Conservation (phyloP, 1,139 yeast genomes). For the Candida sanyaensis region DNA sequence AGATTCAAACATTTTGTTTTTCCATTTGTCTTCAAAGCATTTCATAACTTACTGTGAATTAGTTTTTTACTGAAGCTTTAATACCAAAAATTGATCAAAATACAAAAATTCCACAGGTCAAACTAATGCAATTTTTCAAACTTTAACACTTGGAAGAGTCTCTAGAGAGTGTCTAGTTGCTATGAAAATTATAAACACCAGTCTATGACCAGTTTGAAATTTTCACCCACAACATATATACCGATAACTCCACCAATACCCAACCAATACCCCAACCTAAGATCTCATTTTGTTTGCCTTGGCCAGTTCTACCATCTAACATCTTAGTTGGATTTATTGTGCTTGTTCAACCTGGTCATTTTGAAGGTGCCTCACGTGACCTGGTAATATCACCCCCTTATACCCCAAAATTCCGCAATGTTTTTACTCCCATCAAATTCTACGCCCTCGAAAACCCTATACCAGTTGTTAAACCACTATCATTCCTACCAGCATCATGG, state of each 20-base stretch:
- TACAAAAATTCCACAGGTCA: not conserved
- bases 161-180: not conserved
- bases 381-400: not conserved
- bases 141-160: not conserved
- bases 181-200: not conserved
- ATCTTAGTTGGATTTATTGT: not conserved
- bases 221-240: not conserved
- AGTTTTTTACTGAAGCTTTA: not conserved
- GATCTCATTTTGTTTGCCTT: not conserved
- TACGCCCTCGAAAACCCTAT: not conserved
- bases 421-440: not conserved
- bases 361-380: not conserved
- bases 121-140: not conserved
- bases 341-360: not conserved
- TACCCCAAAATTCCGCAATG: not conserved
- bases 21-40: not conserved
- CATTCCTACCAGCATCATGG: not conserved
- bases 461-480: not conserved
- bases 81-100: not conserved
- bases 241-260: not conserved
- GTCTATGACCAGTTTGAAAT: not conserved
- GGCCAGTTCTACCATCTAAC: not conserved
- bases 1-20: not conserved
- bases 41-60: not conserved
- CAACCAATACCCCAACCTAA: not conserved